Evolutionary conservation across 345 rosid species (phyloP).

Genomic region (Euclidium syriacum): DNA sequence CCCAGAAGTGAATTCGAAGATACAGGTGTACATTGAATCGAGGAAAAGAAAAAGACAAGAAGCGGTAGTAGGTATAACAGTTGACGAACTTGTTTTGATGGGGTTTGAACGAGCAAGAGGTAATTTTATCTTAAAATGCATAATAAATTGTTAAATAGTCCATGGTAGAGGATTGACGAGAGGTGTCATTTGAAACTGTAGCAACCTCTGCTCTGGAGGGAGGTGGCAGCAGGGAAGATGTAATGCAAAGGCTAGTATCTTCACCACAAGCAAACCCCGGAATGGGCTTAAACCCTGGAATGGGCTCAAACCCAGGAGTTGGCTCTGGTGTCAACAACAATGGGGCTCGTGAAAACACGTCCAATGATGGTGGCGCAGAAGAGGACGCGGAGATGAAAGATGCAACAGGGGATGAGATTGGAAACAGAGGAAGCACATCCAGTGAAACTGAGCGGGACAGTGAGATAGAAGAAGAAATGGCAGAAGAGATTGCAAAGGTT

Average conservation of each 20-base stretch:
- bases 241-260: slow-evolving; percentile 45
- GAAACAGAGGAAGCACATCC: neutral
- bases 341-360: neutral
- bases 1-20: slow-evolving; percentile 53
- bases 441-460: slow-evolving; percentile 44
- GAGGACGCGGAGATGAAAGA: slow-evolving; percentile 80
- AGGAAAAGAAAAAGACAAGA: slow-evolving; percentile 64
- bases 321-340: too few relatives aligned
- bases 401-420: slow-evolving; percentile 44
- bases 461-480: slow-evolving; percentile 73
- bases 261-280: slow-evolving; percentile 23
- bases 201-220: slow-evolving; percentile 53
- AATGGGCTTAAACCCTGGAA: too few relatives aligned
- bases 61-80: slow-evolving; percentile 26
- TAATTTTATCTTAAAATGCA: slow-evolving; percentile 21
- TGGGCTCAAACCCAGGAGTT: too few relatives aligned
- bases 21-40: slow-evolving; percentile 68
- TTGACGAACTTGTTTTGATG: slow-evolving; percentile 72
- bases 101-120: slow-evolving; percentile 86
- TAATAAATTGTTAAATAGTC: neutral
- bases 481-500: slow-evolving; percentile 43
- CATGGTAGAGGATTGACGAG: neutral
- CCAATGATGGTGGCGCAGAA: slow-evolving; percentile 16
- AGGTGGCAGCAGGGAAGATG: slow-evolving; percentile 46
- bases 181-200: slow-evolving; percentile 25